Evolutionary conservation across 202 grass and related monocot genomes (phyloP), one percentile per base, ranked within the genome.

Genomic region (Zoysia matrella): DNA sequence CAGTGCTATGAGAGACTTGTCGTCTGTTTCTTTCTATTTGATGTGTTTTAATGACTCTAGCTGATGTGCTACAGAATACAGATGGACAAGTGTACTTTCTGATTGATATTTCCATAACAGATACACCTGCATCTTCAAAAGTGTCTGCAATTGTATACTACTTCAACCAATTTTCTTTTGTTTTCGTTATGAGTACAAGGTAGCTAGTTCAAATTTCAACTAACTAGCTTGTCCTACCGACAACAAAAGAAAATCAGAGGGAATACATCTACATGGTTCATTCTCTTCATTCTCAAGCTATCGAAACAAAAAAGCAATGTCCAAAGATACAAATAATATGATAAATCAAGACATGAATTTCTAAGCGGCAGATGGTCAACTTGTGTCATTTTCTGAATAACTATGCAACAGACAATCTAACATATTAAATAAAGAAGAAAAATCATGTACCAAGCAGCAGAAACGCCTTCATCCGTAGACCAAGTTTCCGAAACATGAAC

Each of bases 401-500:
- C 1, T 44, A 9, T 44, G 5, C 30, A 10, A 79, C 8, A 69
- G 11, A 47, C 69, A 70, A 14, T 10, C 76, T 7, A 57, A 57
- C 42, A 79, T 9, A 62, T 5, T 7, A 69, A 57, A 70, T 4
- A 56, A 30, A 39, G 49, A 40, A 4, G 2, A 36, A 30, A 1
- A 11, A 22, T 58, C 15, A 80, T 48, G 22, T 80, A 98, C 95
- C 95, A 69, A 98, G 92, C 49, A 98, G 92, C 67, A 98, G 82
- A 88, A 88, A 95, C 36, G 95, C 92, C 70, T 98, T 98, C 92
- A 98, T 95, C 87, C 88, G 94, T 79, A 93, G 71, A 80, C 90
- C 92, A 73, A 98, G 92, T 80, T 98, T 98, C 68, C 95, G 89
- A 81, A 98, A 98, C 95, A 98, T 98, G 85, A 93, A 98, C 53